Conservation (phyloP, 2,329 filamentous ascomycete species). For the Cladosporium sp. region DNA sequence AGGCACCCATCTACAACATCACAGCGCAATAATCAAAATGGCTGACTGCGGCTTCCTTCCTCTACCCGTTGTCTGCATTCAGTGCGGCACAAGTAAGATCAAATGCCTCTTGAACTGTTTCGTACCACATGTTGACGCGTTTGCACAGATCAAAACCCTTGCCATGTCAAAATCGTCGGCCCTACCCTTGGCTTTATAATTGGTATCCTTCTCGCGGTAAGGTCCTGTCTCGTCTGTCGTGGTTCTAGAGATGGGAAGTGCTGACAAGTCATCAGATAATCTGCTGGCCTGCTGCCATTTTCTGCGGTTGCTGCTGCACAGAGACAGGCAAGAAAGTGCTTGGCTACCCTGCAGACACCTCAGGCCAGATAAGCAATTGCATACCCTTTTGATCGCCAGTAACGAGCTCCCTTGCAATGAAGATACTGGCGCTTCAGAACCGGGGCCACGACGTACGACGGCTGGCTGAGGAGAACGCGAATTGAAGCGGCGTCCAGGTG, state of each 20-base stretch:
- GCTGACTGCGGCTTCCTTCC: slow-evolving; percentile 25
- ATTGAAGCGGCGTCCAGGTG: no score
- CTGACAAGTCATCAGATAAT: slow-evolving; percentile 20
- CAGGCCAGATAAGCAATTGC: slow-evolving; percentile 26
- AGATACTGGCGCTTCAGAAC: no score
- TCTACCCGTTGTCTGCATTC: slow-evolving; percentile 33
- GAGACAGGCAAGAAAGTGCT: slow-evolving; percentile 34
- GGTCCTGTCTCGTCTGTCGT: neutral
- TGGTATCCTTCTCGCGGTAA: slow-evolving; percentile 30
- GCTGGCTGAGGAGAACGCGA: no score
- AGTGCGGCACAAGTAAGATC: slow-evolving; percentile 30
- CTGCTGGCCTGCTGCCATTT: slow-evolving; percentile 35
- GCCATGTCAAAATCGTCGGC: slow-evolving; percentile 36
- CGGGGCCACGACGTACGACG: no score
- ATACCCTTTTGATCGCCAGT: slow-evolving; percentile 30
- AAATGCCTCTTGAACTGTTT: neutral
- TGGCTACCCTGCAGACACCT: slow-evolving; percentile 31
- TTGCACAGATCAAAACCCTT: slow-evolving; percentile 33
- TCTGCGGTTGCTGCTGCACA: slow-evolving; percentile 36
- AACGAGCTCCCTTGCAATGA: neutral
- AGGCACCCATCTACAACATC: neutral
- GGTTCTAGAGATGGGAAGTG: neutral
- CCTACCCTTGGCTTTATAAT: slow-evolving; percentile 35
- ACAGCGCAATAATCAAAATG: neutral
- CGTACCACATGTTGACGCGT: neutral